phyloP scores from a whole-genome alignment of 345 rosid species.

The Jatropha curcas region DNA sequence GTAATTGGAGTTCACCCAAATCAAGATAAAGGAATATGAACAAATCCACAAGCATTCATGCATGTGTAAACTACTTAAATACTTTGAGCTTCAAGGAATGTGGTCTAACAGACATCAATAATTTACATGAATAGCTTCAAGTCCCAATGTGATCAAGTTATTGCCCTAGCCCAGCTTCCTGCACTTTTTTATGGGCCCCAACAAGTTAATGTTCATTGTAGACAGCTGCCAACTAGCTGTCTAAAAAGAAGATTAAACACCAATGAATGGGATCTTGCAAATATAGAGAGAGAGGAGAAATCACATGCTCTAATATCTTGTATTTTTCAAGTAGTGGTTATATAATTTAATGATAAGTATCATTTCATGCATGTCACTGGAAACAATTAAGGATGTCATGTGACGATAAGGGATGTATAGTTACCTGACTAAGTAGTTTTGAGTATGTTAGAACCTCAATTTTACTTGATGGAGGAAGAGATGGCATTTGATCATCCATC shows the following conservation, averaged over 20 bases:
- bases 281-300: background rate
- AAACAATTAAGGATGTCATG: conserved; percentile 4
- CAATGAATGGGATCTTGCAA: background rate
- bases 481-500: conserved; percentile 72
- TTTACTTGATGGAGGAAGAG: conserved; percentile 69
- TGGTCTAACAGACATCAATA: background rate
- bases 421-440: conserved; percentile 79
- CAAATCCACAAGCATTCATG: background rate
- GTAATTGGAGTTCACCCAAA: background rate
- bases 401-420: conserved; percentile 15
- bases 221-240: background rate
- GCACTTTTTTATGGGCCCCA: background rate
- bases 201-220: background rate
- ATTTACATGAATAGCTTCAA: background rate
- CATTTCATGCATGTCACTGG: background rate
- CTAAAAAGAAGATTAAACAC: background rate
- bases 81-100: too few relatives aligned
- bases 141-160: background rate
- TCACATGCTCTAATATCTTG: background rate
- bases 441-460: conserved; percentile 73
- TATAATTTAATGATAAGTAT: background rate
- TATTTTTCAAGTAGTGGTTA: background rate
- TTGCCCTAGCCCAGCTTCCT: background rate
- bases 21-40: background rate
- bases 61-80: too few relatives aligned